Base-by-base conservation (phyloP, 257 asterid species). In the Primulina huaijiensis region DNA sequence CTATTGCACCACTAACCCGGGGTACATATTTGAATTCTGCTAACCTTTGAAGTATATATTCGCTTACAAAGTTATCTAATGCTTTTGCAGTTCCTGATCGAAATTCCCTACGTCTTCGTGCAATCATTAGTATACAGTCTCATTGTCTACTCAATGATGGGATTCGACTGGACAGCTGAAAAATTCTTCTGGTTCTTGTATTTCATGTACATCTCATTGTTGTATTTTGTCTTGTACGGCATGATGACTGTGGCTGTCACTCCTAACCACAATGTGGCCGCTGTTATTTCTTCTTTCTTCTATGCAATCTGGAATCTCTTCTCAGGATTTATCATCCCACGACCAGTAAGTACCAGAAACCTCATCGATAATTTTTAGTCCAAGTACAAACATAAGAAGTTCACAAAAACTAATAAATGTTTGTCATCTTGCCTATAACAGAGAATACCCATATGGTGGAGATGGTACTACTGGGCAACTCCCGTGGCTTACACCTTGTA, bases 381-480 rank as follows among this genome's bases (percentile, higher is more conserved):
- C 3, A 3, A 64, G 8, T 21, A 27, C 4, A 19, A 1, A 9
- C 14, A 38, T 10, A 6, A 25, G 2, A 25, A 20, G 50, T 25
- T 33, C 12, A 40, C 25, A 27, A 63, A 12, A 8, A 38, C 21
- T 63, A 63, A 19, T 0, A 20, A 20, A 20, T 58, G 62, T 20
- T 64, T 27, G 25, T 37, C 38, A 29, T 38, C 56, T 70, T 70
- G 70, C 64, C 38, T 6, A 33, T 67, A 35, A 62, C 82, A 83
- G 85, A 76, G 80, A 11, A 81, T 78, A 19, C 88, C 85, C 11
- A 73, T 83, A 53, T 83, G 85, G 88, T 80, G 83, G 88, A 80
- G 80, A 61, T 83, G 88, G 88, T 75, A 75, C 78, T 80, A 69
- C 35, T 78, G 75, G 20, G 31, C 72, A 0, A 80, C 76, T 64